These are phyloP conservation scores for Schizothecium vesticola DNA, from an alignment of 495 filamentous ascomycete species.

Conservation along the genomic window DNA sequence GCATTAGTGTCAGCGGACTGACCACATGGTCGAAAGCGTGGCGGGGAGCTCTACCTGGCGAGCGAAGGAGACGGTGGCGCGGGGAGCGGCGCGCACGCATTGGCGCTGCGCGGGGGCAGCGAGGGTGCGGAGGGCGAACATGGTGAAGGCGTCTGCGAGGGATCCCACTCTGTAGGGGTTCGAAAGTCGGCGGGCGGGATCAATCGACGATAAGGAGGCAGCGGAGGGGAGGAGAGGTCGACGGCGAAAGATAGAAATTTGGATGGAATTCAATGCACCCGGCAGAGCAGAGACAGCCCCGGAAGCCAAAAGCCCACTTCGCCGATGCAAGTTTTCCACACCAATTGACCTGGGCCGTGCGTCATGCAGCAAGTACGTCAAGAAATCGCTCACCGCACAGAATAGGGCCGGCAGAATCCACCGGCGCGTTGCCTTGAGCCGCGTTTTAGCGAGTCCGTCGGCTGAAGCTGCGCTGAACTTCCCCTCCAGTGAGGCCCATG, in stretches of 20 bases:
- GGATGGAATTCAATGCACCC: background rate
- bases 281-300: background rate
- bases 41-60: constrained; percentile 38
- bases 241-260: constrained; percentile 15
- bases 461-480: background rate
- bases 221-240: constrained; percentile 6
- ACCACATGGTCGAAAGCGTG: background rate
- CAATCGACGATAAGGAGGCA: constrained; percentile 9
- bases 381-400: constrained; percentile 17
- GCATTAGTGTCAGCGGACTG: constrained; percentile 14
- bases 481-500: background rate
- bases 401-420: constrained; percentile 9
- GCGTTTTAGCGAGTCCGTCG: background rate
- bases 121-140: constrained; percentile 48
- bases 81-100: constrained; percentile 41
- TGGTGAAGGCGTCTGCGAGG: constrained; percentile 25
- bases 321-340: constrained; percentile 15
- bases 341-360: constrained; percentile 15
- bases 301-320: constrained; percentile 9
- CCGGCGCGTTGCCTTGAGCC: background rate
- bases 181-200: background rate
- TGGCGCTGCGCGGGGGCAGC: constrained; percentile 50
- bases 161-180: constrained; percentile 4
- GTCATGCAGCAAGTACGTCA: background rate
- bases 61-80: constrained; percentile 40